These are phyloP conservation scores for Boletus fagicola DNA, from an alignment of 768 basidiomycete species.

Conservation along the genomic window DNA sequence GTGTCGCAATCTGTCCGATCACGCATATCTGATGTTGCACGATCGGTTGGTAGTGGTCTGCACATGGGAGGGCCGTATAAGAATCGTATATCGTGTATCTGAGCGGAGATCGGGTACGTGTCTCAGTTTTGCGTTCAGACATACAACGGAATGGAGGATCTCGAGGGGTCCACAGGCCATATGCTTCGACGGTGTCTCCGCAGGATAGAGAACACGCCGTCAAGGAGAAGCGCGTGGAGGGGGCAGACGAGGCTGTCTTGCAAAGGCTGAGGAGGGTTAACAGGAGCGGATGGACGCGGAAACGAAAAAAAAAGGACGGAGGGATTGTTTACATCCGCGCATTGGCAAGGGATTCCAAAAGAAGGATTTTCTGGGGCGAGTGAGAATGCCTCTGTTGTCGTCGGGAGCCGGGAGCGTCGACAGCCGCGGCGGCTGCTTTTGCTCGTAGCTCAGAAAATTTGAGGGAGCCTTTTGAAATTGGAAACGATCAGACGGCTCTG, in stretches of 20 bases:
- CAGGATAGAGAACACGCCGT: conserved; percentile 7
- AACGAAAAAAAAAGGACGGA: conserved; percentile 28
- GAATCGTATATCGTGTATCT: conserved; percentile 15
- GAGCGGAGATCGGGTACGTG: conserved; percentile 19
- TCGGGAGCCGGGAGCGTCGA: conserved; percentile 26
- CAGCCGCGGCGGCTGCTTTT: conserved; percentile 21
- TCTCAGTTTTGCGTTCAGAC: conserved; percentile 15
- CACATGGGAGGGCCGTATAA: conserved; percentile 27
- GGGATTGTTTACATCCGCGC: conserved; percentile 32
- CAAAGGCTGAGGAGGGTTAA: conserved; percentile 2
- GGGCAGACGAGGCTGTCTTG: conserved; percentile 3
- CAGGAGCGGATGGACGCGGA: conserved; percentile 27
- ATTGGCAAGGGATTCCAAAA: conserved; percentile 24
- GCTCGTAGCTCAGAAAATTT: conserved; percentile 25
- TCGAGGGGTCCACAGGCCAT: conserved; percentile 21
- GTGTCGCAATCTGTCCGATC: conserved; percentile 40
- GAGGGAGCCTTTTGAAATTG: conserved; percentile 27
- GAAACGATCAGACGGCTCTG: conserved; percentile 13
- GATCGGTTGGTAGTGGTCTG: conserved; percentile 21
- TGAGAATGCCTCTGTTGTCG: conserved; percentile 21
- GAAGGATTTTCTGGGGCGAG: conserved; percentile 21
- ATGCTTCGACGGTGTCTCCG: conserved; percentile 17
- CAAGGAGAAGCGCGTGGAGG: conserved; percentile 10
- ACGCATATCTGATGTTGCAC: conserved; percentile 13
- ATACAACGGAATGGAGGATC: conserved; percentile 18